A percentile compares a stretch with the other conserved stretches of the same genome.
These are phyloP conservation scores for Myxozyma geophila DNA, from an alignment of 805 yeast genomes.

Conservation along the genomic window DNA sequence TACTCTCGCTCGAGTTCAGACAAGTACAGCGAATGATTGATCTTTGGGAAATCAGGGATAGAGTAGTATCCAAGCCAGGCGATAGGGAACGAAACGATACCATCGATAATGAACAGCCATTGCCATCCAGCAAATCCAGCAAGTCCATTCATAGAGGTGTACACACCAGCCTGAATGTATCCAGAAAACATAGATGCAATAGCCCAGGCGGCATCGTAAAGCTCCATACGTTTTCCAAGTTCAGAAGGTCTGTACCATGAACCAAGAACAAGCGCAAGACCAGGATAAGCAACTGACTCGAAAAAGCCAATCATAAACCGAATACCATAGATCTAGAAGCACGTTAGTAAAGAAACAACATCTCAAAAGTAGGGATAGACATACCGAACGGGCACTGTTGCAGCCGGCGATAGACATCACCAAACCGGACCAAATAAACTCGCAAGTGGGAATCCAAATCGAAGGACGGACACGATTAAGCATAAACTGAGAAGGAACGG, in stretches of 20 bases:
- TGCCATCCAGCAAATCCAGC: conserved; percentile 69
- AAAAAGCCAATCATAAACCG: conserved; percentile 29
- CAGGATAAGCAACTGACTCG: conserved; percentile 70
- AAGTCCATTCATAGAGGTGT: conserved; percentile 53
- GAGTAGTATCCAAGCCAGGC: conserved; percentile 39
- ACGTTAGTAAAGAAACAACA: neutral
- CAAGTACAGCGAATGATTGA: conserved; percentile 57
- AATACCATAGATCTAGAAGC: conserved; percentile 35
- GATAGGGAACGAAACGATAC: conserved; percentile 32
- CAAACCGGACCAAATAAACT: conserved; percentile 33
- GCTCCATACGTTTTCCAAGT: conserved; percentile 61
- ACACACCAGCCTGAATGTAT: conserved; percentile 63
- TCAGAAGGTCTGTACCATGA: conserved; percentile 62
- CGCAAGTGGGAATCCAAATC: conserved; percentile 41
- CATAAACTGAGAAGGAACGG: conserved; percentile 45
- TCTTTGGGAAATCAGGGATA: conserved; percentile 69
- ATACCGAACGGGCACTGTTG: conserved; percentile 18
- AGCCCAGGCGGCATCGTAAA: conserved; percentile 65
- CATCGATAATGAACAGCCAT: conserved; percentile 38
- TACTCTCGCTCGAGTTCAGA: conserved; percentile 38
- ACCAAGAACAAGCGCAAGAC: conserved; percentile 40
- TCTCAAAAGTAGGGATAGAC: neutral
- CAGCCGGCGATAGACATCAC: conserved; percentile 33
- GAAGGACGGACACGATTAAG: conserved; percentile 42
- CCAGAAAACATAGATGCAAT: conserved; percentile 68